Evolutionary conservation across 192 early-diverging fungal species (phyloP).

Genomic region (Chytriomyces sp.): DNA sequence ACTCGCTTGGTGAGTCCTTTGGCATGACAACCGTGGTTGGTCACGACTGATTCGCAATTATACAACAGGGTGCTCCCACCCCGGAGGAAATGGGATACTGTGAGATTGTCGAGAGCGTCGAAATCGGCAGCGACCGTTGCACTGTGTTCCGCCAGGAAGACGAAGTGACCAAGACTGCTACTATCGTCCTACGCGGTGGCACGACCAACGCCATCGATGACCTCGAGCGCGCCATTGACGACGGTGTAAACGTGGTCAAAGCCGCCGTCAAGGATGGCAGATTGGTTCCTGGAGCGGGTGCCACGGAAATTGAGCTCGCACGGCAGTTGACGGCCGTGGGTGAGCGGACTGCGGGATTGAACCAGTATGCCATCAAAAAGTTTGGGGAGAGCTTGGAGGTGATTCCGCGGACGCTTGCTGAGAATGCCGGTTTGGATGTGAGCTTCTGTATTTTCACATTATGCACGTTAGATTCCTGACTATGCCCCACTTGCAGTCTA

Average conservation of each 20-base stretch:
- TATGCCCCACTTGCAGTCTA: constrained; percentile 46
- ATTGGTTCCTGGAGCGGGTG: constrained; percentile 91
- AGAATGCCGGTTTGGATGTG: constrained; percentile 93
- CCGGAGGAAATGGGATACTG: constrained; percentile 98
- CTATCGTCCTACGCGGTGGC: constrained; percentile 94
- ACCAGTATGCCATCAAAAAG: constrained; percentile 95
- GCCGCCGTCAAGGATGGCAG: constrained; percentile 83
- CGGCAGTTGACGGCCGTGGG: constrained; percentile 75
- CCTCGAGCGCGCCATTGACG: constrained; percentile 95
- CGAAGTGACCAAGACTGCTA: constrained; percentile 85
- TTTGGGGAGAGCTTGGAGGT: constrained; percentile 95
- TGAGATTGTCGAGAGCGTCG: constrained; percentile 93
- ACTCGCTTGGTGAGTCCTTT: constrained; percentile 67
- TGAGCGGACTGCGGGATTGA: constrained; percentile 86
- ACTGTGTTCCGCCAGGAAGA: constrained; percentile 96
- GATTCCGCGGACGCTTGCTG: constrained; percentile 89
- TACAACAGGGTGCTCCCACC: constrained; percentile 72
- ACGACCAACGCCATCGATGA: constrained; percentile 96
- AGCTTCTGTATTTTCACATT: constrained; percentile 13
- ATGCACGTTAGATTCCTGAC: background rate
- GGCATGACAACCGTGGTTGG: too few species aligned
- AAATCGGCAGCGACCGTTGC: constrained; percentile 96
- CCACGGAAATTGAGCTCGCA: constrained; percentile 89
- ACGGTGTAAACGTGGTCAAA: constrained; percentile 97
- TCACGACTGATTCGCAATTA: background rate